phyloP scores from a whole-genome alignment of 1,284 basidiomycete genomes.

The Irpex lacteus region DNA sequence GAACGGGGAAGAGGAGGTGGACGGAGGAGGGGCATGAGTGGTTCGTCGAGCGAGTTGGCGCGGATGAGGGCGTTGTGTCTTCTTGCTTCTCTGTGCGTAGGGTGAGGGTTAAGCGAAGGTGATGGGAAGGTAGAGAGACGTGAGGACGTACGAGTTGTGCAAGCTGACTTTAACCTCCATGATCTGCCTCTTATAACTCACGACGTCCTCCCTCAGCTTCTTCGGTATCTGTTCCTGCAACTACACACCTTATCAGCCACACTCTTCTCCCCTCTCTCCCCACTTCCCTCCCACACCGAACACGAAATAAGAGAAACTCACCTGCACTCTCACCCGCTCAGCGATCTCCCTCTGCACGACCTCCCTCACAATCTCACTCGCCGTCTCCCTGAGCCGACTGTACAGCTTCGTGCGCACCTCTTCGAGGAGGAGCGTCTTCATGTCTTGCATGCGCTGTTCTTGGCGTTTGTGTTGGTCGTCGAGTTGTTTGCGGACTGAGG shows the following conservation, averaged over 20 bases:
- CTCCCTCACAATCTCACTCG: conserved; percentile 34
- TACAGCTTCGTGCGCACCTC: conserved; percentile 39
- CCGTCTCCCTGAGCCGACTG: conserved; percentile 28
- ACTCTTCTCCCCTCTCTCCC: too few species aligned
- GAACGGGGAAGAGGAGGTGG: conserved; percentile 37
- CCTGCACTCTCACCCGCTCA: conserved; percentile 31
- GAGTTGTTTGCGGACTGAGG: conserved; percentile 34
- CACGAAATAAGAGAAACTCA: conserved; percentile 12
- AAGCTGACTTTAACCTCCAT: conserved; percentile 41
- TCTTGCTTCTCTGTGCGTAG: conserved; percentile 52
- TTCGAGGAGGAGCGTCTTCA: conserved; percentile 33
- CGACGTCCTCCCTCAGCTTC: conserved; percentile 41
- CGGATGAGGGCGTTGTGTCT: conserved; percentile 44
- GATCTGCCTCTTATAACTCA: conserved; percentile 25
- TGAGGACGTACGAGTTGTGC: conserved; percentile 54
- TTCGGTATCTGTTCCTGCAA: conserved; percentile 41
- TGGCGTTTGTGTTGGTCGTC: conserved; percentile 37
- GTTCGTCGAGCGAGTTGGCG: conserved; percentile 35
- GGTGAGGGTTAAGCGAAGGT: too few species aligned
- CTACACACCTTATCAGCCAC: too few species aligned
- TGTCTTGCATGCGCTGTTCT: conserved; percentile 33
- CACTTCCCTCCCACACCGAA: too few species aligned
- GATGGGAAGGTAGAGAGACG: too few species aligned
- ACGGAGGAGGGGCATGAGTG: conserved; percentile 44
- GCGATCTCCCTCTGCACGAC: conserved; percentile 36